Base-by-base conservation (phyloP, 2,329 filamentous ascomycete species). In the Byssothecium circinans region DNA sequence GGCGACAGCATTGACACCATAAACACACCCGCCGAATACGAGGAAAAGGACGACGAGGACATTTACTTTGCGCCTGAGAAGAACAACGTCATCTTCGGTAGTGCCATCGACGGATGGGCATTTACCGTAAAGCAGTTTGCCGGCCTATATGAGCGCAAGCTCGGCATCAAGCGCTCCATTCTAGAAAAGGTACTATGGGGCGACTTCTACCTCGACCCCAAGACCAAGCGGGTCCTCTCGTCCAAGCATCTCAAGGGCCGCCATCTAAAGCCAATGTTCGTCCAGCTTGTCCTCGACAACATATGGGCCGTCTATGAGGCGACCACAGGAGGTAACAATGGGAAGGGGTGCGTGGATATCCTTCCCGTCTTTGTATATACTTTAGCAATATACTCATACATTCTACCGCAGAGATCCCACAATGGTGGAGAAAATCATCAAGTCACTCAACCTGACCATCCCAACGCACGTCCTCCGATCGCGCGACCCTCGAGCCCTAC, bases 21-120 rank as follows among this genome's bases (percentile, higher is more conserved):
- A 34, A 71, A 68, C 30, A 77, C 78, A 0, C 74, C 76, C 25
- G 76, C 75, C 8, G 81, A 83, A 38, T 99, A 90, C 60, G 86
- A 96, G 69, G 94, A 97, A 68, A 85, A 85, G 59, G 91, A 96
- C 63, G 94, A 99, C 64, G 91, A 97, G 69, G 91, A 96, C 69
- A 85, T 99, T 20, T 99, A 99, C 71, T 99, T 99, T 73, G 90
- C 94, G 0, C 94, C 94, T 0, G 94, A 99, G 67, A 95, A 92
- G 73, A 96, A 96, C 71, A 99, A 99, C 65, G 94, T 99, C 70
- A 97, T 99, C 55, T 99, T 99, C 70, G 91, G 90, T 75, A 97
- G 92, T 68, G 94, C 94, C 50, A 87, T 96, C 47, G 94, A 99
- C 67, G 94, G 94, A n/a, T 99, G 94, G 94, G 94, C 94, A 2